Conservation (phyloP, 2,329 filamentous ascomycete species). For the Dactylellina drechsleri region DNA sequence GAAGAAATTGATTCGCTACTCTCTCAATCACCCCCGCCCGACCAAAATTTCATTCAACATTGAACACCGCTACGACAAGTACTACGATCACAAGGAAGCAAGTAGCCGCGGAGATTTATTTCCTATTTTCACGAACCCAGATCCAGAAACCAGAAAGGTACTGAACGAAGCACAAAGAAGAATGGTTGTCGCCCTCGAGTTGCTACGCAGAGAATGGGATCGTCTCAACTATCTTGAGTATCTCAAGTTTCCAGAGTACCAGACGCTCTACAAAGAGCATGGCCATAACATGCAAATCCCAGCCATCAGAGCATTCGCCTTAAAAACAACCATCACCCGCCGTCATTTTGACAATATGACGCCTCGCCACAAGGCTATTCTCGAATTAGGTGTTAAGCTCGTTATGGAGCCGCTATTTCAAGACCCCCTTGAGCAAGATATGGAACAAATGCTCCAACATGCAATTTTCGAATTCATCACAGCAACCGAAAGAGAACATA, state of each 20-base stretch:
- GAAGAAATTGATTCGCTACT: background rate
- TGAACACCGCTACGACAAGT: too few species aligned
- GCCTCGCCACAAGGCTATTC: slow-evolving; percentile 4
- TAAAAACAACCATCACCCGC: background rate
- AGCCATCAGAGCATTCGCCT: slow-evolving; percentile 6
- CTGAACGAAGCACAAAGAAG: slow-evolving; percentile 3
- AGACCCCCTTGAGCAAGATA: slow-evolving; percentile 15
- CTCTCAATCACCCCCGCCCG: background rate
- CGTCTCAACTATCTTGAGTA: slow-evolving; percentile 9
- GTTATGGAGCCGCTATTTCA: slow-evolving; percentile 6
- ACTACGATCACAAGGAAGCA: too few species aligned
- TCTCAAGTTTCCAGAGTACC: slow-evolving; percentile 2
- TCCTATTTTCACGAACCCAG: background rate
- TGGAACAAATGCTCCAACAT: slow-evolving; percentile 15
- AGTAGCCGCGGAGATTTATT: too few species aligned
- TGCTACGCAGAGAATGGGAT: slow-evolving; percentile 35
- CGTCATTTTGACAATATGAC: slow-evolving; percentile 21
- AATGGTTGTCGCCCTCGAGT: slow-evolving; percentile 16
- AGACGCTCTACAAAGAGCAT: background rate
- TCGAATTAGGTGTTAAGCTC: slow-evolving; percentile 5
- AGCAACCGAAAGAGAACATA: background rate
- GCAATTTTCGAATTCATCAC: slow-evolving; percentile 38
- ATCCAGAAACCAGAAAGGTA: background rate
- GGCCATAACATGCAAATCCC: background rate
- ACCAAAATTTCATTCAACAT: too few species aligned